Evolutionary conservation across 2,329 filamentous ascomycete species (phyloP), one percentile per base, ranked within the genome.

Genomic region (Penicillium brasilianum): DNA sequence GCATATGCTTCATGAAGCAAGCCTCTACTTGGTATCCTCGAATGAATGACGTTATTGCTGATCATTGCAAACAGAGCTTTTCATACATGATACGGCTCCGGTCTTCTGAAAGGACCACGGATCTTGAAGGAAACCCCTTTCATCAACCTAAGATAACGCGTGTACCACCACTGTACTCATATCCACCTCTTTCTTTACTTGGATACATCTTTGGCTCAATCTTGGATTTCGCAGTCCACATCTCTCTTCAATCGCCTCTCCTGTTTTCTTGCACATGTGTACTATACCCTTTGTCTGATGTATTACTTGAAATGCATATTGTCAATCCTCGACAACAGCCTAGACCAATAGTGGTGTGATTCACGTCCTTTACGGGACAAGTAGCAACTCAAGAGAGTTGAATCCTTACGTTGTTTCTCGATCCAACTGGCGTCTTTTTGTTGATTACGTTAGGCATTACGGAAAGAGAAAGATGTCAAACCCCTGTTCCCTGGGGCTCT

Each of bases 251-350:
- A 39, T 52, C 50, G 13, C 50, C 50, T 3, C 34, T 52, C 50
- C 16, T 39, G 50, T 25, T 39, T n/a, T 52, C 28, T 52, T 28
- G n/a, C 37, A 32, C 20, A 36, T 5, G 50, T 52, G 50, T 52
- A 52, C 50, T 52, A 52, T 52, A 52, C 46, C 46, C 46, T 50
- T 4, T 50, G 46, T 50, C 46, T 32, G n/a, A 32, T 50, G 11
- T 34, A 18, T 32, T 34, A 18, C 10, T 18, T 14, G 16, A 13
- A 50, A 50, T 50, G n/a, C 34, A 16, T n/a, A 49, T 74, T 51
- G 32, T 20, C 16, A 50, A 34, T 34, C 11, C 3, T 50, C 25
- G 10, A 50, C 28, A 34, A 18, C 14, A 48, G 28, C 13, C 22
- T 2, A 46, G 10, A 9, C 25, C 6, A 30, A 3, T 9, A 46